A percentile compares a stretch with the other conserved stretches of the same genome.
Evolutionary conservation across 176 grass and related monocot genomes (phyloP).

Genomic region (Hyparrhenia diplandra): DNA sequence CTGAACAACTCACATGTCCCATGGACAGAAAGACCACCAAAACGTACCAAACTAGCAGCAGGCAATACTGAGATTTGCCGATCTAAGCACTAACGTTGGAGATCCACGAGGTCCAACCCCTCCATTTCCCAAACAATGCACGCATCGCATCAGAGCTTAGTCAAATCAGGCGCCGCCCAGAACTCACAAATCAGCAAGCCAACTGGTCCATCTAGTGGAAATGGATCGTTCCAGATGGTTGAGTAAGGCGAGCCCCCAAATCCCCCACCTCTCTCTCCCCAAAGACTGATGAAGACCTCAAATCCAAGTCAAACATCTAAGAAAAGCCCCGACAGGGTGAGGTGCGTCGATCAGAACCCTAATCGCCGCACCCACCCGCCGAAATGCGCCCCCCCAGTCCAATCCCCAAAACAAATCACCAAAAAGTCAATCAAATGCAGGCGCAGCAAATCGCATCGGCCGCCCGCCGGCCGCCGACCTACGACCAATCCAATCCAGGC

Average conservation of each 20-base stretch:
- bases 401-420: not conserved
- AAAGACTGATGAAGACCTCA: not conserved
- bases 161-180: not conserved
- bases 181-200: not conserved
- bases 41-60: not conserved
- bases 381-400: not conserved
- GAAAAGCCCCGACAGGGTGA: no score
- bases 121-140: not conserved
- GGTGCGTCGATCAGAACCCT: conserved; percentile 11
- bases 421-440: not conserved
- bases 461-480: not conserved
- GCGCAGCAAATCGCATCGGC: not conserved
- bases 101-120: not conserved
- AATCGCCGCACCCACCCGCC: not conserved
- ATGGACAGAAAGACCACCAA: not conserved
- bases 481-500: not conserved
- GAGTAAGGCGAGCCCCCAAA: not conserved
- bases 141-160: not conserved
- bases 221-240: not conserved
- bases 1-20: not conserved
- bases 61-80: not conserved
- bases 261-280: not conserved
- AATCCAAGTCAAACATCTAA: not conserved
- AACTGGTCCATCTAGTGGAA: not conserved
- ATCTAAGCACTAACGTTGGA: not conserved